A percentile compares a stretch with the other conserved stretches of the same genome.
Conservation (phyloP, 352 stramenopile genomes). For the Pythium folliculosum region DNA sequence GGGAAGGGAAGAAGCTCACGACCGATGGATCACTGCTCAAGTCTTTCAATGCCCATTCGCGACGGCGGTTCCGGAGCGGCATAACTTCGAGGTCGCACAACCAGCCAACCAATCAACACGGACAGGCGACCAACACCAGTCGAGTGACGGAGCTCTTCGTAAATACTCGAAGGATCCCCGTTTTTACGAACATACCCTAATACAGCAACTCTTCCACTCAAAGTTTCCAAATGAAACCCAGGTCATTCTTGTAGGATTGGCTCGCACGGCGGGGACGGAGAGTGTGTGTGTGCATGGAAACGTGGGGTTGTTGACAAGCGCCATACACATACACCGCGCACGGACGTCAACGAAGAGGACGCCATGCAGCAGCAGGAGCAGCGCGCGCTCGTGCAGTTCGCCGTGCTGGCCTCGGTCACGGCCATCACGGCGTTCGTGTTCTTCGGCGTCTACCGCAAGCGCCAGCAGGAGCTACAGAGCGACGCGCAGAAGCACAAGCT, state of each 20-base stretch:
- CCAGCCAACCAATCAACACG: constrained; percentile 30
- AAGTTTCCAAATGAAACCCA: background rate
- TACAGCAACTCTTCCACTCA: background rate
- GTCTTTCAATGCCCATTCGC: constrained; percentile 18
- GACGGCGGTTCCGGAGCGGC: background rate
- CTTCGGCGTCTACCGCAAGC: constrained; percentile 51
- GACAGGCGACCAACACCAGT: background rate
- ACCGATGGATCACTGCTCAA: constrained; percentile 87
- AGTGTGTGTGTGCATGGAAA: constrained; percentile 22
- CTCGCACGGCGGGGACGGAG: background rate
- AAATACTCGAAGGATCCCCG: constrained; percentile 4
- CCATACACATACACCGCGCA: background rate
- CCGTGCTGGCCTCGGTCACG: constrained; percentile 69
- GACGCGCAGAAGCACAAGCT: constrained; percentile 32
- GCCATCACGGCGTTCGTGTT: constrained; percentile 64
- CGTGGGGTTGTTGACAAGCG: constrained; percentile 23
- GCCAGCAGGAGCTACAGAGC: constrained; percentile 29
- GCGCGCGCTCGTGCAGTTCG: constrained; percentile 62
- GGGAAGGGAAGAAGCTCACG: constrained; percentile 66
- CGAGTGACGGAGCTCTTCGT: constrained; percentile 15
- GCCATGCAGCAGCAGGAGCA: constrained; percentile 30
- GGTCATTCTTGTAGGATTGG: constrained; percentile 1
- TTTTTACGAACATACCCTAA: constrained; percentile 15
- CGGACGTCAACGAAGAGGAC: background rate
- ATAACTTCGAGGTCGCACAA: constrained; percentile 29